phyloP scores from a whole-genome alignment of 805 yeast species.

The Schwanniomyces occidentalis region DNA sequence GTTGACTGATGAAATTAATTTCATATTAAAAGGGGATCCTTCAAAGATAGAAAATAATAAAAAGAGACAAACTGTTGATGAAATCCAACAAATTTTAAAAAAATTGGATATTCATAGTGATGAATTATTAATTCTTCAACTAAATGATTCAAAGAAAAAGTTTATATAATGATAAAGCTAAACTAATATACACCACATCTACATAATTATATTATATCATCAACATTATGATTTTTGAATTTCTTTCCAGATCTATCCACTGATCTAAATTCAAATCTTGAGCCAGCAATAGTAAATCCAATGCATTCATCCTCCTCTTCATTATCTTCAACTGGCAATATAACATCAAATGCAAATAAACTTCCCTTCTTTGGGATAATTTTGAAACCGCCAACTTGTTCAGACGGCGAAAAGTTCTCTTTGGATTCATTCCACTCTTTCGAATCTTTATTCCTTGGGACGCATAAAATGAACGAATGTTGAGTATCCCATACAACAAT shows the following conservation, averaged over 20 bases:
- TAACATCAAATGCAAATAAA: conserved; percentile 52
- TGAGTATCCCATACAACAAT: conserved; percentile 86
- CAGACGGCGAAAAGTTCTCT: conserved; percentile 21
- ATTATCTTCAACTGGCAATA: conserved; percentile 16
- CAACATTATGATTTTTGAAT: conserved; percentile 78
- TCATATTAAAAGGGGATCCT: conserved; percentile 6
- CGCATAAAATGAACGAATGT: conserved; percentile 63
- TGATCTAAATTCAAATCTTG: conserved; percentile 71
- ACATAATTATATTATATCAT: conserved; percentile 48
- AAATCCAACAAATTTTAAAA: conserved; percentile 12
- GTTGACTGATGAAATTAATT: conserved; percentile 13
- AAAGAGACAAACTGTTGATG: conserved; percentile 4
- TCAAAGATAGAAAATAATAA: neutral
- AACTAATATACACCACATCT: conserved; percentile 2
- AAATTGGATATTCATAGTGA: conserved; percentile 16
- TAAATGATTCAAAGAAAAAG: conserved; percentile 16
- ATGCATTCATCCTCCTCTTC: conserved; percentile 39
- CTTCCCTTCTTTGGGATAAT: conserved; percentile 69
- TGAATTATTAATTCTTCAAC: conserved; percentile 23
- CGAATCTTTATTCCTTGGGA: conserved; percentile 38
- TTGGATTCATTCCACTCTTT: conserved; percentile 35
- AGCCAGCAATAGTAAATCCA: conserved; percentile 72
- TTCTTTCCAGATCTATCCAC: conserved; percentile 82
- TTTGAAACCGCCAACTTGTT: conserved; percentile 60
- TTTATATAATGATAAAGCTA: conserved; percentile 8